Conservation (phyloP, 2,329 filamentous ascomycete genomes). For the Trichoderma gracile region DNA sequence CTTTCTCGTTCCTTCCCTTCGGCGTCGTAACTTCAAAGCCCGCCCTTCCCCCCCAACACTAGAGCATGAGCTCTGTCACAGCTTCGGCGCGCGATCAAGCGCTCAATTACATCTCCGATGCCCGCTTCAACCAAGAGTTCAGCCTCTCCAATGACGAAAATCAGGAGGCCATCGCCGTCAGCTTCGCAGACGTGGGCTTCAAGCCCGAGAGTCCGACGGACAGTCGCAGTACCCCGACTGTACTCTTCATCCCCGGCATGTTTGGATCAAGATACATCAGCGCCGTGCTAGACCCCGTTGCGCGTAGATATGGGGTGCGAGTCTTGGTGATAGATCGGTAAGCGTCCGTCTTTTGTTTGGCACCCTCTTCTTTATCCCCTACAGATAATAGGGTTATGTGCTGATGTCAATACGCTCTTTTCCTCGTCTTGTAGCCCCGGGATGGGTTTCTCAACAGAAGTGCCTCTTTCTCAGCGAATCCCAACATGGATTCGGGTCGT, state of each 20-base stretch:
- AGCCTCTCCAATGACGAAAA: background rate
- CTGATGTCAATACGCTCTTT: background rate
- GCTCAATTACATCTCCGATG: background rate
- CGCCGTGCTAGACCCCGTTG: background rate
- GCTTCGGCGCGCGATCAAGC: conserved; percentile 2
- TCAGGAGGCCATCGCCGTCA: background rate
- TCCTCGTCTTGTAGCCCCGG: background rate
- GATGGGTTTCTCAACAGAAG: conserved; percentile 1
- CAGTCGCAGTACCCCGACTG: background rate
- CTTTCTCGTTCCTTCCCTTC: background rate
- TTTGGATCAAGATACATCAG: conserved; percentile 15
- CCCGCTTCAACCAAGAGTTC: conserved; percentile 1
- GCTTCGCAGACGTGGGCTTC: conserved; percentile 13
- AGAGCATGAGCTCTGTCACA: background rate
- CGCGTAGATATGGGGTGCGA: conserved; percentile 5
- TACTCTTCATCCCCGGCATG: conserved; percentile 16
- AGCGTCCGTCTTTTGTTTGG: background rate
- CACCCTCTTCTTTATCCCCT: too few species aligned
- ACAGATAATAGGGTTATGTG: too few species aligned
- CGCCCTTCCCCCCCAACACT: too few species aligned
- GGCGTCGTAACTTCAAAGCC: background rate
- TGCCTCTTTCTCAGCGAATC: background rate
- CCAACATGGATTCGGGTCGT: background rate
- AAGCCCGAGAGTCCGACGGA: background rate
- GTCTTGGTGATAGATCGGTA: conserved; percentile 8